Evolutionary conservation across 2,329 filamentous ascomycete genomes (phyloP).

Genomic region (Fusarium haematococcum): DNA sequence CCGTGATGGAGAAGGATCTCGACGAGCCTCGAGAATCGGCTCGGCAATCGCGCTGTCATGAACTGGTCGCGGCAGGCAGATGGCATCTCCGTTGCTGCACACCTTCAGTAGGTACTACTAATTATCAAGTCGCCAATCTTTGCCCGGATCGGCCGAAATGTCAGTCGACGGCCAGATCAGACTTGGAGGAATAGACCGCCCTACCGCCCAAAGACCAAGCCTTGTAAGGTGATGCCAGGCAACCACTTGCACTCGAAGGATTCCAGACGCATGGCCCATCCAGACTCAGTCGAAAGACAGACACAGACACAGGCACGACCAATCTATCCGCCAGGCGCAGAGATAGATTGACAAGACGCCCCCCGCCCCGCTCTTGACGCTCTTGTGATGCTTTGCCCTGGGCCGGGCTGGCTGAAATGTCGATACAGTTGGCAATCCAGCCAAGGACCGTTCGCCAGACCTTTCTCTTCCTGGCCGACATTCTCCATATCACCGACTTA

Average conservation of each 20-base stretch:
- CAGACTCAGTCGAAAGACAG: constrained; percentile 4
- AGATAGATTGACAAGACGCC: constrained; percentile 15
- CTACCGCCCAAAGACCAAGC: constrained; percentile 2
- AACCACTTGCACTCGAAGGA: constrained; percentile 2
- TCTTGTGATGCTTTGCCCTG: constrained; percentile 17
- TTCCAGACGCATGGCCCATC: constrained; percentile 15
- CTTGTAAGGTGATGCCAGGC: constrained; percentile 21
- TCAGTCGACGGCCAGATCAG: constrained; percentile 9
- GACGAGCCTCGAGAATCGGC: constrained; percentile 20
- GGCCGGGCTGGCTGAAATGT: constrained; percentile 38
- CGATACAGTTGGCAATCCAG: constrained; percentile 13
- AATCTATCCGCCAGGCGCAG: constrained; percentile 12
- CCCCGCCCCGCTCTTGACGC: constrained; percentile 20
- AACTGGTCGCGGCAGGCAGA: constrained; percentile 1
- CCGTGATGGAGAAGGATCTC: constrained; percentile 3
- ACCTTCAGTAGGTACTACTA: background rate
- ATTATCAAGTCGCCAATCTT: background rate
- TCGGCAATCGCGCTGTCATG: background rate
- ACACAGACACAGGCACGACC: background rate
- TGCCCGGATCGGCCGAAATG: background rate
- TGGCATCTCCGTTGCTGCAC: background rate
- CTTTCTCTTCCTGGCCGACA: constrained; percentile 5
- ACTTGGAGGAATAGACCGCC: background rate
- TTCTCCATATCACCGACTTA: constrained; percentile 1
- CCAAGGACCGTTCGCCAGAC: constrained; percentile 10